Evolutionary conservation across 148 eudicot genomes (phyloP), one percentile per base, ranked within the genome.

Genomic region (Pharnaceum exiguum): DNA sequence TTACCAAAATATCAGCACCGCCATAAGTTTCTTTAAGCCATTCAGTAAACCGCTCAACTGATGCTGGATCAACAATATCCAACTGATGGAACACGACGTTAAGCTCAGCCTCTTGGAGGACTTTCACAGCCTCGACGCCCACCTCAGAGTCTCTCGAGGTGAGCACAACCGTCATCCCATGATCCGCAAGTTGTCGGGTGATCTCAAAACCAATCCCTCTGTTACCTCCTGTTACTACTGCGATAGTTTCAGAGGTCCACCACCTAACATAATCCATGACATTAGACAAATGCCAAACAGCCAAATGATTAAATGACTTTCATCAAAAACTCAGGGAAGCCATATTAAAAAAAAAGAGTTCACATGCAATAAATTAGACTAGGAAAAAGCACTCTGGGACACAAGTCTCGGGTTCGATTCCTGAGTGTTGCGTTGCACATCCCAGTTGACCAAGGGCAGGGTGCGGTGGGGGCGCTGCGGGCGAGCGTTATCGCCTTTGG

Each of bases 171-270:
- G 86, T 85, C 73, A 88, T 21, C 47, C 96, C 96, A 44, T 93
- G 90, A 52, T 55, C 35, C 6, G 95, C 85, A 51, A 91, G 95
- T 63, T 88, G 98, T 47, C 73, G 82, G 24, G 63, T 80, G 61
- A 85, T 88, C 83, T 93, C 98, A 74, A 85, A 88, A 7, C 98
- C 98, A 39, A 93, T 93, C 63, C 98, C 98, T 68, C 98, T 76
- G 66, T 93, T 93, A 46, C 95, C 79, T 28, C 98, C 98, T 21
- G 98, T 93, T 71, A 93, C 98, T 61, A 88, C 84, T 49, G 83
- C 95, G 71, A 88, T 65, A 32, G 90, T 88, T 33, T 76, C 83
- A 31, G 73, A 32, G 30, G 81, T 81, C 98, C 98, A 93, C 98
- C 96, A 93, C 77, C 98, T 91, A 70, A 51, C 43, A 37, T 31